phyloP scores from a whole-genome alignment of 2,329 filamentous ascomycete genomes.

The Didymella keratinophila region DNA sequence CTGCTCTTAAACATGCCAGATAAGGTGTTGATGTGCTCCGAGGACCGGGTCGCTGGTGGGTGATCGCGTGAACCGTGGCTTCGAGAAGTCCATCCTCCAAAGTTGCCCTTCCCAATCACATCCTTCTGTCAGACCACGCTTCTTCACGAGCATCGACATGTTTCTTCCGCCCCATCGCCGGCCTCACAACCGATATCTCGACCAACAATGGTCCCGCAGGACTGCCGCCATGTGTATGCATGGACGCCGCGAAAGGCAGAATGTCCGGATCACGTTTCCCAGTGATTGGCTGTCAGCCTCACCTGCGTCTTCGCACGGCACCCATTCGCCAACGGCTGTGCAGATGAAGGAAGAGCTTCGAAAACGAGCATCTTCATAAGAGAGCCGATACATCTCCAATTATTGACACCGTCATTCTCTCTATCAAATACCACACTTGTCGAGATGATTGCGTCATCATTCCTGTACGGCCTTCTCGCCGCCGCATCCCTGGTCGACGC shows the following conservation, averaged over 20 bases:
- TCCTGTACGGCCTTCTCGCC: slow-evolving; percentile 30
- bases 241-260: slow-evolving; percentile 7
- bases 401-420: background rate
- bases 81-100: background rate
- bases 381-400: slow-evolving; percentile 6
- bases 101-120: slow-evolving; percentile 25
- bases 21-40: background rate
- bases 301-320: slow-evolving; percentile 1
- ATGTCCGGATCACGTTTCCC: slow-evolving; percentile 35
- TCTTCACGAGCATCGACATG: background rate
- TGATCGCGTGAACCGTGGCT: background rate
- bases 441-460: slow-evolving; percentile 29
- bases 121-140: background rate
- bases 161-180: background rate
- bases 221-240: slow-evolving; percentile 8
- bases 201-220: slow-evolving; percentile 12
- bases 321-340: slow-evolving; percentile 6
- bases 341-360: background rate
- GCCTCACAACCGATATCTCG: background rate
- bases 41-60: background rate
- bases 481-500: slow-evolving; percentile 26
- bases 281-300: slow-evolving; percentile 33
- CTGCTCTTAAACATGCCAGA: background rate
- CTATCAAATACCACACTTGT: slow-evolving; percentile 1
- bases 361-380: slow-evolving; percentile 17